A percentile compares a stretch with the other conserved stretches of the same genome.
These are phyloP conservation scores for Alternaria consortialis DNA, from an alignment of 2,329 filamentous ascomycete species.

Conservation along the genomic window DNA sequence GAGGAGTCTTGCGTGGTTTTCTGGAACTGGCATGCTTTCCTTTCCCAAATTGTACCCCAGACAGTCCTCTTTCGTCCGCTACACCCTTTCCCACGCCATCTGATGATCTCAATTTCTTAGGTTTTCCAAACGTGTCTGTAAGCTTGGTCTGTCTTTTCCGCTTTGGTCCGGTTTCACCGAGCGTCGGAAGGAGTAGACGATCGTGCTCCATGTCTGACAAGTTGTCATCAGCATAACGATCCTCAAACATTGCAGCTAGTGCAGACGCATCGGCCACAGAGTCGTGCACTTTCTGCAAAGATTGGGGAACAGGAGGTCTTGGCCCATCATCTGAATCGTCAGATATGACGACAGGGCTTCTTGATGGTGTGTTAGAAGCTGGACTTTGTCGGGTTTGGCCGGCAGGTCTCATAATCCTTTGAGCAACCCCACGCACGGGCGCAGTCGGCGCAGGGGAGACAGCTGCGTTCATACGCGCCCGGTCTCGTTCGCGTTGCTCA, in stretches of 20 bases:
- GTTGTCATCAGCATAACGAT: constrained; percentile 37
- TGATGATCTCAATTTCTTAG: constrained; percentile 27
- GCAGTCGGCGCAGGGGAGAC: constrained; percentile 35
- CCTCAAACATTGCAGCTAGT: constrained; percentile 36
- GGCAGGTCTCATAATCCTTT: constrained; percentile 31
- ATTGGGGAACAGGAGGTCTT: constrained; percentile 8
- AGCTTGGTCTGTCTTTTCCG: constrained; percentile 52
- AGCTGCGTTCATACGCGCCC: constrained; percentile 14
- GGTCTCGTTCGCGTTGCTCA: constrained; percentile 27
- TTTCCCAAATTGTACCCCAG: not conserved
- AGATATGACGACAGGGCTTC: constrained; percentile 41
- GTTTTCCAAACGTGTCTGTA: constrained; percentile 43
- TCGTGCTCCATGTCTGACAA: constrained; percentile 57
- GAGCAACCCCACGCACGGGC: constrained; percentile 47
- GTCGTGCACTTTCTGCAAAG: constrained; percentile 27
- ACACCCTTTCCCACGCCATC: not conserved
- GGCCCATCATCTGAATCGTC: constrained; percentile 47
- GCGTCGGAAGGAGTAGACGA: constrained; percentile 50
- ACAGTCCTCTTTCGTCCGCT: constrained; percentile 1
- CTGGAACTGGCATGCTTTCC: constrained; percentile 22
- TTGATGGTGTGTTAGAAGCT: constrained; percentile 16
- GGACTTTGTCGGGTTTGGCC: constrained; percentile 3
- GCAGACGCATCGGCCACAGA: constrained; percentile 28
- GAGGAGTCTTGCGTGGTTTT: constrained; percentile 22
- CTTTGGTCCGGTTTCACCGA: constrained; percentile 31